phyloP scores from a whole-genome alignment of 176 grass and related monocot species.

The Canna indica region DNA sequence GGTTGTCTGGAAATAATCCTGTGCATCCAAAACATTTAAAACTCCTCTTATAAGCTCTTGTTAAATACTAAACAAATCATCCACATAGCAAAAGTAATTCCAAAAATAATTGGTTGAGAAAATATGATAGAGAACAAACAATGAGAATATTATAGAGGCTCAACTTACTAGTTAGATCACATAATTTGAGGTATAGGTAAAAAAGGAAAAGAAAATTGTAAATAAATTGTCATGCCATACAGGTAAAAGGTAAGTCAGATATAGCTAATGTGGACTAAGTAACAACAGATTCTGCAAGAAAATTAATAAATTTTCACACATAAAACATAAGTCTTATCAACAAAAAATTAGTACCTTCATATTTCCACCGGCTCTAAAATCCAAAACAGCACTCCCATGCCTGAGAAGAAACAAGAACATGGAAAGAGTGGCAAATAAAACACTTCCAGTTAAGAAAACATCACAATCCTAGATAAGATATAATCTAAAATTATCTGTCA shows the following conservation, averaged over 20 bases:
- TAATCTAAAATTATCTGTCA: neutral
- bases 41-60: neutral
- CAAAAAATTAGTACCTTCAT: conserved; percentile 47
- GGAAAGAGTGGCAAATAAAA: neutral
- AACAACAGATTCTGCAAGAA: neutral
- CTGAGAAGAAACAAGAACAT: conserved; percentile 31
- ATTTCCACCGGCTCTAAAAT: conserved; percentile 62
- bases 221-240: too few species aligned
- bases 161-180: too few species aligned
- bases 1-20: conserved; percentile 91
- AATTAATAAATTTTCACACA: neutral
- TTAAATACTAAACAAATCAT: neutral
- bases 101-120: too few species aligned
- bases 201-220: too few species aligned
- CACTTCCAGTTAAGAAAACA: neutral
- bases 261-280: neutral
- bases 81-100: neutral
- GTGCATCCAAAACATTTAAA: conserved; percentile 21
- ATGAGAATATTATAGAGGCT: too few species aligned
- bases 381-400: conserved; percentile 71
- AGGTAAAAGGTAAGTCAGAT: too few species aligned
- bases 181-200: too few species aligned
- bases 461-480: neutral
- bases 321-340: neutral
- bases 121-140: too few species aligned